Evolutionary conservation across 2,329 filamentous ascomycete species (phyloP).

Genomic region (Paecilomyces sp.): DNA sequence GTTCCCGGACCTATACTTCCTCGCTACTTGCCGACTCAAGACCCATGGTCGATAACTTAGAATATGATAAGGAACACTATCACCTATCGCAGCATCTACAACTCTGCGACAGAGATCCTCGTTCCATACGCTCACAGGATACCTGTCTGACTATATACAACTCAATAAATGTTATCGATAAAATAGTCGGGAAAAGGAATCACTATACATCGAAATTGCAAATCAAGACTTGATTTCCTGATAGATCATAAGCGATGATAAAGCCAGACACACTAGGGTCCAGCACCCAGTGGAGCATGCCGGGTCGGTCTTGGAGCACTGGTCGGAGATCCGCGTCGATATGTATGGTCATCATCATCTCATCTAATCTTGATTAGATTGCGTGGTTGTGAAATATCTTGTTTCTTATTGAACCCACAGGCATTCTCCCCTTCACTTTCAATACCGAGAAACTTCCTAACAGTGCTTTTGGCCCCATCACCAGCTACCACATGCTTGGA

Average conservation of each 20-base stretch:
- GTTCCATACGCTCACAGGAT: constrained; percentile 30
- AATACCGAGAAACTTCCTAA: constrained; percentile 25
- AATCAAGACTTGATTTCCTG: constrained; percentile 36
- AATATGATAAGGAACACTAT: constrained; percentile 27
- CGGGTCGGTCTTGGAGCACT: constrained; percentile 29
- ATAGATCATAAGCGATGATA: constrained; percentile 38
- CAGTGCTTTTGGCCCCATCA: constrained; percentile 26
- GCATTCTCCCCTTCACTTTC: constrained; percentile 37
- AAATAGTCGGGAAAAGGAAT: neutral
- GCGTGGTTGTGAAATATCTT: neutral
- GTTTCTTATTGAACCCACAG: constrained; percentile 18
- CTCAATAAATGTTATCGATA: neutral
- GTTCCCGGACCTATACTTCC: constrained; percentile 27
- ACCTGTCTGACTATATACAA: constrained; percentile 18
- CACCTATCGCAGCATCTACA: constrained; percentile 20
- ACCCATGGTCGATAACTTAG: constrained; percentile 37
- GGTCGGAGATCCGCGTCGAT: constrained; percentile 36
- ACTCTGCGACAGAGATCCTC: constrained; percentile 25
- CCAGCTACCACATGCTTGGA: constrained; percentile 30
- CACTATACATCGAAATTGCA: constrained; percentile 36
- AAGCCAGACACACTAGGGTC: constrained; percentile 38
- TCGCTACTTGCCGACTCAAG: constrained; percentile 35
- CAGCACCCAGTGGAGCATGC: constrained; percentile 41
- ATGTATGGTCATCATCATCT: constrained; percentile 43
- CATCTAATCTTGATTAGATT: constrained; percentile 20